Evolutionary conservation across 306 rosid species (phyloP), one percentile per base, ranked within the genome.

Genomic region (Luffa acutangula): DNA sequence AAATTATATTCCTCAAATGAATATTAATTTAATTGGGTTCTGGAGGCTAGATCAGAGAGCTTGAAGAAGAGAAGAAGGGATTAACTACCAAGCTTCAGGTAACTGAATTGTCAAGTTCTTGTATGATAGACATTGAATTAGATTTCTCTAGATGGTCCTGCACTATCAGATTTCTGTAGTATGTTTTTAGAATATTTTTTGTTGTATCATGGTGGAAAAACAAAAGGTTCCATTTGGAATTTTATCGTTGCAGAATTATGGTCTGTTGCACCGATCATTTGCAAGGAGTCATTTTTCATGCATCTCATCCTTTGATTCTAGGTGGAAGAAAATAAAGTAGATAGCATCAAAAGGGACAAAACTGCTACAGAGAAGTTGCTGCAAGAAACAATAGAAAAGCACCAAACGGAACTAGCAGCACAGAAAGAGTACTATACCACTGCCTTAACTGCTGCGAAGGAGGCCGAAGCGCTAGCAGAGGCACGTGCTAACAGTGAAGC

Each of bases 21-120:
- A 52, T 75, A 75, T 9, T 75, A 75, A 31, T 75, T 51, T 33
- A 17, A 75, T 75, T 75, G 48, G 62, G 87, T 86, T 66, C 83
- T 89, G 94, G 85, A 90, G 88, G 90, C 89, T 89, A 96, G 99
- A 90, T 89, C 82, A 96, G 99, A 90, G 99, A 96, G 91, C 87
- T 93, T 81, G 98, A 96, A 86, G 99, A 96, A 90, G 99, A 96
- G 96, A 96, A 93, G 94, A 96, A 96, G 87, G 98, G 94, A 82
- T 81, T 96, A 83, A 78, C 65, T 65, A 89, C 98, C 65, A 96
- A 90, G 80, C 96, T 96, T 85, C 98, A 96, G 99, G 99, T 96
- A 89, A 88, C 64, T 74, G 76, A 80, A 78, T 80, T 64, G 48
- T 78, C 31, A 45, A 25, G 71, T 62, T 78, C 52, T 31, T 79